Base-by-base conservation (phyloP, 768 basidiomycete species). In the Lentinula guzmanii region DNA sequence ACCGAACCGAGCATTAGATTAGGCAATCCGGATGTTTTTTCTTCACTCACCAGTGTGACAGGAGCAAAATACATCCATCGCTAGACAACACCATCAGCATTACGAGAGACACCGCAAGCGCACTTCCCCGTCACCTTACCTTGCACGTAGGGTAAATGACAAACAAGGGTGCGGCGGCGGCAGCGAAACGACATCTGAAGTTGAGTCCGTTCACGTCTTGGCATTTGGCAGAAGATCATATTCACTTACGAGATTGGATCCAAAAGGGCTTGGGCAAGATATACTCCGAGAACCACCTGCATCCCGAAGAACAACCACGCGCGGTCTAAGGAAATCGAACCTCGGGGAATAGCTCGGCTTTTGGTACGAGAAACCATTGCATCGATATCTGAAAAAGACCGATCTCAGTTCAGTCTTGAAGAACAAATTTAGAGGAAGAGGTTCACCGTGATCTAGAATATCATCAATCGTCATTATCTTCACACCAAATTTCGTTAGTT, bases 71-170 rank as follows among this genome's bases (percentile, higher is more conserved):
- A 61, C 51, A 66, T 72, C 71, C 71, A 74, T 13, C 71, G 69
- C 70, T 74, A 43, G 4, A 34, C 11, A 24, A 10, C n/a, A 52
- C n/a, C 52, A 34, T 34, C 31, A 31, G 15, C 24, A 41, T 16
- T 15, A 4, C 21, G 8, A 39, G 1, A 31, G 3, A 31, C 24
- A 15, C 15, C 9, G 18, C 28, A 28, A 28, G 28, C 28, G 28
- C 28, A 55, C 8, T 11, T 9, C 7, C 10, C 15, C 15, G 39
- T 28, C 15, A 41, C 35, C 35, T 18, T 54, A 70, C 70, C 67
- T 74, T 74, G 67, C 70, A 74, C 6, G 73, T 74, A 2, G 71
- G 73, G 62, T 74, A 74, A 21, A 74, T 67, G 24, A 74, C 63
- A 56, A 70, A 74, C 31, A 74, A 57, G 7, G 73, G 71, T n/a